Evolutionary conservation across 257 asterid genomes (phyloP), one percentile per base, ranked within the genome.

Genomic region (Ehretia macrophylla): DNA sequence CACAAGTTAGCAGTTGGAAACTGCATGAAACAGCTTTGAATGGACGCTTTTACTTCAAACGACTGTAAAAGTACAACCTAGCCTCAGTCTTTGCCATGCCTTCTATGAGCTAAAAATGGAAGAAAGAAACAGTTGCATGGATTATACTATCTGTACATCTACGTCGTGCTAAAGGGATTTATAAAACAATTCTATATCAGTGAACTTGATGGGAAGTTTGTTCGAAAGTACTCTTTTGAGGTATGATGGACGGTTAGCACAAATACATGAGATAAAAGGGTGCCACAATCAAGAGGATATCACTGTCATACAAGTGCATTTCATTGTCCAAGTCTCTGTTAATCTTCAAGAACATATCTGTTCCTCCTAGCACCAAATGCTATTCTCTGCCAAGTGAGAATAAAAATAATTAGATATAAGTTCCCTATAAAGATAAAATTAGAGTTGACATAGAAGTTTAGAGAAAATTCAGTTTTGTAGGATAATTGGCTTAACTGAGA

Each of bases 341-440:
- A 85, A 17, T 90, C 98, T 77, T 90, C 96, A 66, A 85, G 69
- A 75, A 90, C 56, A 72, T 81, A 72, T 47, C 85, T 82, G 67
- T 90, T 90, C 78, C 94, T 81, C 59, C 96, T 82, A 44, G 96
- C 94, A 56, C 95, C 98, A 59, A 87, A 90, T 37, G 96, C 96
- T 22, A 90, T 68, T 72, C 98, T 82, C 96, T 90, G 86, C 46
- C 32, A 22, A 56, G 45, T 14, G 56, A 63, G 32, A 17, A 11
- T 18, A 46, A 51, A 32, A 17, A 32, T 21, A 45, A 49, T 56
- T 23, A 27, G 17, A 32, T 27, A 5, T 20, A 45, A 55, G 54
- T 9, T 20, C 11, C 13, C 17, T 42, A 14, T 16, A 37, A 14
- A 8, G 42, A 27, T 4, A 5, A 8, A 27, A 0, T 52, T 16